phyloP scores from a whole-genome alignment of 1,284 basidiomycete species.

The Sporisorium sorghi region DNA sequence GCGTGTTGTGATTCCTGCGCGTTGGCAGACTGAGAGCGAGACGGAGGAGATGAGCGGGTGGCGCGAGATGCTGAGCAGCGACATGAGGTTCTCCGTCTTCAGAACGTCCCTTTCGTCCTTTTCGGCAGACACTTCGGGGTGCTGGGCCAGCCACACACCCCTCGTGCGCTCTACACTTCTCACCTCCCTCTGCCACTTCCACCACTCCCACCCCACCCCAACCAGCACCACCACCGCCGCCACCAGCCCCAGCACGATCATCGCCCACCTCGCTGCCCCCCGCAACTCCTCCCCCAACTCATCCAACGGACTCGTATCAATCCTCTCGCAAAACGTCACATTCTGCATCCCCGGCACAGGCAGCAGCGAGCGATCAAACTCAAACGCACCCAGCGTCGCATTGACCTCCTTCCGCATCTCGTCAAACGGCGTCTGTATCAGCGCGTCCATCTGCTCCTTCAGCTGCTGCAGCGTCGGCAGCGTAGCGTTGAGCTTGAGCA shows the following conservation, averaged over 20 bases:
- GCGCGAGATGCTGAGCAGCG: slow-evolving; percentile 48
- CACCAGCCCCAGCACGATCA: slow-evolving; percentile 32
- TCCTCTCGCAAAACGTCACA: slow-evolving; percentile 48
- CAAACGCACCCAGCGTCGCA: slow-evolving; percentile 39
- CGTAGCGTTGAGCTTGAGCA: slow-evolving; percentile 81
- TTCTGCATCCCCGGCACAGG: slow-evolving; percentile 38
- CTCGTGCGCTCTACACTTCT: slow-evolving; percentile 39
- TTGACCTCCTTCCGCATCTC: slow-evolving; percentile 52
- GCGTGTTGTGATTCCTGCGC: slow-evolving; percentile 31
- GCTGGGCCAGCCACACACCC: slow-evolving; percentile 37
- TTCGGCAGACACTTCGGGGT: background rate
- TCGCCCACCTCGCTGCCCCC: slow-evolving; percentile 25
- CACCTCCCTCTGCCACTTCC: slow-evolving; percentile 42
- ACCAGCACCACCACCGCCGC: slow-evolving; percentile 38
- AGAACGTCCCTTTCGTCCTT: no score
- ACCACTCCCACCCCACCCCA: slow-evolving; percentile 47
- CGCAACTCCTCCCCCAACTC: slow-evolving; percentile 41
- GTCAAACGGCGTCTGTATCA: slow-evolving; percentile 59
- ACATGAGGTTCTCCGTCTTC: slow-evolving; percentile 34
- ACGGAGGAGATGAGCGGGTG: slow-evolving; percentile 51
- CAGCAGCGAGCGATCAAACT: slow-evolving; percentile 46
- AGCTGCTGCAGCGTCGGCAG: slow-evolving; percentile 84
- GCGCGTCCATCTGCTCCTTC: slow-evolving; percentile 77
- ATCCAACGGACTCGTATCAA: slow-evolving; percentile 54
- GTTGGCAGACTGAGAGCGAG: slow-evolving; percentile 23